Conservation (phyloP, 192 early-diverging fungal species). For the Pilobolus umbonatus region DNA sequence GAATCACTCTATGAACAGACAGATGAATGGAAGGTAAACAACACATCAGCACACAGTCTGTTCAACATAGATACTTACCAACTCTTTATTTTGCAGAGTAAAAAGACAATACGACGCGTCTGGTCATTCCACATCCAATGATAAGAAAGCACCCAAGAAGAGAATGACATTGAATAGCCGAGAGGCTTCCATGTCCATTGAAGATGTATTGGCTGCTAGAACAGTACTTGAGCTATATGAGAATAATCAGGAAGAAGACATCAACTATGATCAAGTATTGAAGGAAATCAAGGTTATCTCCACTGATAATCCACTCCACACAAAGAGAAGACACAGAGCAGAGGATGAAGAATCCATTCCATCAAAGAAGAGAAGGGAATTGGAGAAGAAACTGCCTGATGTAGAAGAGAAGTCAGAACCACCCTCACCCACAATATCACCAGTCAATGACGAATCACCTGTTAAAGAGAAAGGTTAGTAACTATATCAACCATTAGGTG, state of each 20-base stretch:
- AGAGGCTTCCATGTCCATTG: conserved; percentile 47
- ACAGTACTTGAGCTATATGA: conserved; percentile 14
- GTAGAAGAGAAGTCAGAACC: conserved; percentile 10
- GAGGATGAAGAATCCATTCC: not conserved
- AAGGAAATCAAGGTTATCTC: not conserved
- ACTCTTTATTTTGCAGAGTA: not conserved
- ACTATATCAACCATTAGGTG: no score
- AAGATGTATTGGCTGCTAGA: conserved; percentile 37
- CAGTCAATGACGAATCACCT: conserved; percentile 17
- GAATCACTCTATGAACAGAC: conserved; percentile 34
- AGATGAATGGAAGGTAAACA: conserved; percentile 35
- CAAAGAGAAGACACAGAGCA: not conserved
- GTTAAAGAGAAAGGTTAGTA: no score
- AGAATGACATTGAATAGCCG: conserved; percentile 52
- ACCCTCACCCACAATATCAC: conserved; percentile 7
- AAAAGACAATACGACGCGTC: conserved; percentile 18
- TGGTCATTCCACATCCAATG: conserved; percentile 5
- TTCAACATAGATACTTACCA: not conserved
- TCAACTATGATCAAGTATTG: no score
- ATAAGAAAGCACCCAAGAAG: conserved; percentile 45
- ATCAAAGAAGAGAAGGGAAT: not conserved
- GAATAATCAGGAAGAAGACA: not conserved
- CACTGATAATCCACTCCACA: not conserved
- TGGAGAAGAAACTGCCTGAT: not conserved
- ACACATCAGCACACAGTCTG: not conserved